Base-by-base conservation (phyloP, 2,329 filamentous ascomycete species). In the Penicillium sp. region DNA sequence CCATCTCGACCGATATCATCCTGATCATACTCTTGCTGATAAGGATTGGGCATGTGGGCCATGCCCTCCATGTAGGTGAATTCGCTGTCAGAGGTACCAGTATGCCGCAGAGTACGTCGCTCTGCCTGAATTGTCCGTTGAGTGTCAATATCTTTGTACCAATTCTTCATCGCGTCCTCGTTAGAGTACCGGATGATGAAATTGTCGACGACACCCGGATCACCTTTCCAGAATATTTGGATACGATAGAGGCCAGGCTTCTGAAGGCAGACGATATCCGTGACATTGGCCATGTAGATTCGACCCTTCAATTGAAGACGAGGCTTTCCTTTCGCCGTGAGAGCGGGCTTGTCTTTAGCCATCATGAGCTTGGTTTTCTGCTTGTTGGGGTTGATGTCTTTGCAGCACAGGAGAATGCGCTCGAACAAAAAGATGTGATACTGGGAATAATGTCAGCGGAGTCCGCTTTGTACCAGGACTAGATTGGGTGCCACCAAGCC, bases 261-360 rank as follows among this genome's bases (percentile, higher is more conserved):
- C 44, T 87, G 85, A 53, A 94, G 79, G 16, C 88, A 92, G 38
- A 96, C 79, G n/a, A 96, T 87, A 70, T 96, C 90, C 35, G 92
- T 97, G 48, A 99, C 92, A 67, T 99, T 99, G 62, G 92, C 91
- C 92, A 99, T 97, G 75, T 96, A 97, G 64, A 99, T 99, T 46
- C 94, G 85, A 35, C 94, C 94, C 74, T 99, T 99, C 27, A 99
- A 81, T 72, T 96, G 92, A 55, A 97, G 79, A 61, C 81, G 83
- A 25, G 79, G 76, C 73, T 92, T 96, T 38, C 87, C 88, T 63
- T 84, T 88, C 69, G 83, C 86, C 70, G 85, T 89, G 51, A 84
- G 80, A 14, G 77, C 66, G 16, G 77, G 86, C 68, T 90, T 92
- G 50, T 90, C 89, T 69, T 88, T 90, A 69, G 71, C 71, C 52